Evolutionary conservation across 2,329 filamentous ascomycete genomes (phyloP).

Genomic region (Cordyceps cicadae): DNA sequence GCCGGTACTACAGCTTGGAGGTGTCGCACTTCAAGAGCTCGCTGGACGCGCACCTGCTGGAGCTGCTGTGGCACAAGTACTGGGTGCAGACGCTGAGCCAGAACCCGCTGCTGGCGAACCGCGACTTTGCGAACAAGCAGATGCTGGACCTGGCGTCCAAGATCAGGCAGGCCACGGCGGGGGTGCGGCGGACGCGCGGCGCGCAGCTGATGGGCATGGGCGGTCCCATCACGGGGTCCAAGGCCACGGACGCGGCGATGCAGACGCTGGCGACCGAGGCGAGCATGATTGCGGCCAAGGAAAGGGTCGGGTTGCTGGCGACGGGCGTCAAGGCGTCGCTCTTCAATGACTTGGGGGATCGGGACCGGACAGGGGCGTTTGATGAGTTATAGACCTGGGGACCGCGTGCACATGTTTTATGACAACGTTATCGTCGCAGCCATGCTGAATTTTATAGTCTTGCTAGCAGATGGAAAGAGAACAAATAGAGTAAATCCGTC

Average conservation of each 20-base stretch:
- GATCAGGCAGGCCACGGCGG: constrained; percentile 54
- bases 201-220: constrained; percentile 20
- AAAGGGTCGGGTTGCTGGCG: constrained; percentile 54
- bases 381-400: not conserved
- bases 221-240: constrained; percentile 40
- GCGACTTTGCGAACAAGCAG: constrained; percentile 87
- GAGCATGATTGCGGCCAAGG: constrained; percentile 53
- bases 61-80: constrained; percentile 96
- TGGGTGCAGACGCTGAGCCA: constrained; percentile 95
- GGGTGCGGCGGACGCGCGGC: constrained; percentile 20
- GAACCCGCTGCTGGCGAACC: constrained; percentile 81
- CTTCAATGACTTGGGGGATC: constrained; percentile 39
- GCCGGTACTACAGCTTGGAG: constrained; percentile 82
- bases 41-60: constrained; percentile 77
- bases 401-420: not conserved
- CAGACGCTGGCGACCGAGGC: constrained; percentile 53
- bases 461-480: too few species aligned
- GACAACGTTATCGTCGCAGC: not conserved
- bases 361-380: constrained; percentile 2
- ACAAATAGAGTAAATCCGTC: too few species aligned
- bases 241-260: constrained; percentile 37
- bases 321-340: constrained; percentile 55
- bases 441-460: not conserved
- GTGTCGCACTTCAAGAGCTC: constrained; percentile 93
- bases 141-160: constrained; percentile 82